Conservation (phyloP, 805 yeast genomes). For the Kodamaea kakaduensis region DNA sequence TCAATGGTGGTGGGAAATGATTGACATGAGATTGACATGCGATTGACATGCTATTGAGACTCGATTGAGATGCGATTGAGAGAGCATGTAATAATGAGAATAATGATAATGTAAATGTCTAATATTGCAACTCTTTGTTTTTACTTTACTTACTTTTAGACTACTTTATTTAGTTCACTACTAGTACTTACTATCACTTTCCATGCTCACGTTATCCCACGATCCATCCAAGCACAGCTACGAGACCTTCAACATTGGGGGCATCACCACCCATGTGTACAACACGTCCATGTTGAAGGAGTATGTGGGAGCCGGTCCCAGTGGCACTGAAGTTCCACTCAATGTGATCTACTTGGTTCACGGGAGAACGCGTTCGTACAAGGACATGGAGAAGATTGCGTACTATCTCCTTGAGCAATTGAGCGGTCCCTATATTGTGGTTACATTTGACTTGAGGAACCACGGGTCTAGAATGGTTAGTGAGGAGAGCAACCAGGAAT, state of each 20-base stretch:
- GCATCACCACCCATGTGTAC: slow-evolving; percentile 42
- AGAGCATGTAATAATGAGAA: no score
- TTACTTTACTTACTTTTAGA: no score
- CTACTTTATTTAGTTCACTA: no score
- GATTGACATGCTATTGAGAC: no score
- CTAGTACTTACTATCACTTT: no score
- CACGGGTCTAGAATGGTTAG: slow-evolving; percentile 49
- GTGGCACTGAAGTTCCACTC: slow-evolving; percentile 22
- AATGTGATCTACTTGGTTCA: slow-evolving; percentile 45
- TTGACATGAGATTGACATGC: no score
- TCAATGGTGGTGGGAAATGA: no score
- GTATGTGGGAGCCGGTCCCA: slow-evolving; percentile 18
- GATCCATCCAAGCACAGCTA: slow-evolving; percentile 3
- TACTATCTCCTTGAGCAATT: slow-evolving; percentile 27
- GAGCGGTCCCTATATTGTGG: slow-evolving; percentile 40
- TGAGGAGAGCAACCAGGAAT: slow-evolving; percentile 32
- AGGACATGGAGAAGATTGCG: slow-evolving; percentile 39
- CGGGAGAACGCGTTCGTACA: slow-evolving; percentile 40
- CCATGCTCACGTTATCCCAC: no score
- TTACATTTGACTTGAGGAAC: slow-evolving; percentile 51
- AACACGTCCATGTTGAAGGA: slow-evolving; percentile 31
- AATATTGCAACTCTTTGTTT: no score
- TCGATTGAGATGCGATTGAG: no score
- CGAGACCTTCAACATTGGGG: slow-evolving; percentile 34
- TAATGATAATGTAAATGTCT: no score